phyloP scores from a whole-genome alignment of 768 basidiomycete genomes.

The Plicaturopsis crispa region DNA sequence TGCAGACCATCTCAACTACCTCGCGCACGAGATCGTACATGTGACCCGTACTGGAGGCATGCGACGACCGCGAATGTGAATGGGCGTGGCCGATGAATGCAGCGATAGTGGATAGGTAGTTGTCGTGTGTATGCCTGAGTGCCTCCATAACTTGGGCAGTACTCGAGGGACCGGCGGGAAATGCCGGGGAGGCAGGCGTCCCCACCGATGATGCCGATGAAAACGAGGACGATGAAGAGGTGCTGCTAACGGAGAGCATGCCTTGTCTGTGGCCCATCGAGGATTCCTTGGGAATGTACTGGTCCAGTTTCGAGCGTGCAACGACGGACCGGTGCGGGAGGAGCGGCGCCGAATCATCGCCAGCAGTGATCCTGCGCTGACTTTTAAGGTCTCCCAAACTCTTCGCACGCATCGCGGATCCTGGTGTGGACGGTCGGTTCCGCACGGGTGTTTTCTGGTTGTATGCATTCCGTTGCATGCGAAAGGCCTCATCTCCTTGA shows the following conservation, averaged over 20 bases:
- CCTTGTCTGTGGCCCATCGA: constrained; percentile 34
- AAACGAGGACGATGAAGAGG: constrained; percentile 52
- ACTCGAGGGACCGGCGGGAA: constrained; percentile 69
- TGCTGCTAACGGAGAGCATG: constrained; percentile 57
- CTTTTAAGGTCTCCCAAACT: constrained; percentile 47
- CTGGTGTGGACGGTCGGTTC: constrained; percentile 17
- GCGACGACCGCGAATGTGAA: constrained; percentile 81
- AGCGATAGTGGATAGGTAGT: constrained; percentile 88
- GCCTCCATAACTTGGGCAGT: constrained; percentile 66
- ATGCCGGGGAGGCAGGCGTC: constrained; percentile 38
- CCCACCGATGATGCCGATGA: constrained; percentile 54
- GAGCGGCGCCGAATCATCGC: constrained; percentile 29
- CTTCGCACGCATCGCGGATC: constrained; percentile 34
- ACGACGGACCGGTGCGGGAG: constrained; percentile 22
- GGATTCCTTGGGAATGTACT: constrained; percentile 30
- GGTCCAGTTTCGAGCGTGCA: constrained; percentile 27
- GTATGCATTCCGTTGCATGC: constrained; percentile 17
- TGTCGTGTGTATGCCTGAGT: constrained; percentile 79
- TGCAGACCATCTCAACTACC: constrained; percentile 90
- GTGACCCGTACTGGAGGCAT: constrained; percentile 89
- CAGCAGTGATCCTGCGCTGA: constrained; percentile 19
- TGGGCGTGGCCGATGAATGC: constrained; percentile 98
- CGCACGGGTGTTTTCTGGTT: constrained; percentile 25
- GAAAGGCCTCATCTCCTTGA: constrained; percentile 12
- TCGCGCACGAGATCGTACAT: constrained; percentile 94